These are phyloP conservation scores for Stygiomarasmius scandens DNA, from an alignment of 1,284 basidiomycete species.

Conservation along the genomic window DNA sequence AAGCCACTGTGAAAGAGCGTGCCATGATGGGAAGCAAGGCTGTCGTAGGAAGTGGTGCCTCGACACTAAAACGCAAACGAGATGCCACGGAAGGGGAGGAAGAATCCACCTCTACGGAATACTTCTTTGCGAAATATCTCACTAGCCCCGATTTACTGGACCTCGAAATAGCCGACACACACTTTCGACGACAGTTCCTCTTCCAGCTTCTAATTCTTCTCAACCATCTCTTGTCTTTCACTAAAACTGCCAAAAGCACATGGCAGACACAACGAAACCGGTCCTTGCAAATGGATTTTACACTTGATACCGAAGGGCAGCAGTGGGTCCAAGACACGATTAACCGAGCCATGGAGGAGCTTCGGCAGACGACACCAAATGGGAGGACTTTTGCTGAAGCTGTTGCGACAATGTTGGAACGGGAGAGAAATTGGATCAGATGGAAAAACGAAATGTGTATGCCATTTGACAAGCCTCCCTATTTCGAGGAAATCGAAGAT, in stretches of 20 bases:
- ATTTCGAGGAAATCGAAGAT: slow-evolving; percentile 50
- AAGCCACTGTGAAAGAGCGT: slow-evolving; percentile 81
- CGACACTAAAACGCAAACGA: slow-evolving; percentile 63
- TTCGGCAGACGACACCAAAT: slow-evolving; percentile 73
- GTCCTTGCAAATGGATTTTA: slow-evolving; percentile 80
- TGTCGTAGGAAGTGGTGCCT: slow-evolving; percentile 35
- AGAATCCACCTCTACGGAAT: slow-evolving; percentile 54
- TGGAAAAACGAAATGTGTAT: slow-evolving; percentile 83
- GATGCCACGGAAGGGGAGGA: slow-evolving; percentile 51
- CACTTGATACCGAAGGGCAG: slow-evolving; percentile 61
- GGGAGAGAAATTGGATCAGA: slow-evolving; percentile 84
- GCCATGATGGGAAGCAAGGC: slow-evolving; percentile 76
- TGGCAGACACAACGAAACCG: slow-evolving; percentile 68
- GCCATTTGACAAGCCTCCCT: slow-evolving; percentile 74
- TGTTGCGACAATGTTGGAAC: slow-evolving; percentile 66
- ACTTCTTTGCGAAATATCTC: slow-evolving; percentile 91
- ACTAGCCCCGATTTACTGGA: slow-evolving; percentile 85
- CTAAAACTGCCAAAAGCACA: slow-evolving; percentile 63
- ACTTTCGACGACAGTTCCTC: slow-evolving; percentile 90
- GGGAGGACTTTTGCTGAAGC: slow-evolving; percentile 77
- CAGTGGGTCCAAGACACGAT: slow-evolving; percentile 78
- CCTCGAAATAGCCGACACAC: slow-evolving; percentile 87
- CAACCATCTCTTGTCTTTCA: slow-evolving; percentile 79
- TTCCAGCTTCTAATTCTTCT: slow-evolving; percentile 86
- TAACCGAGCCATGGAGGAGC: slow-evolving; percentile 65